Evolutionary conservation across 1,284 basidiomycete genomes (phyloP).

Genomic region (Dichomitus squalens): DNA sequence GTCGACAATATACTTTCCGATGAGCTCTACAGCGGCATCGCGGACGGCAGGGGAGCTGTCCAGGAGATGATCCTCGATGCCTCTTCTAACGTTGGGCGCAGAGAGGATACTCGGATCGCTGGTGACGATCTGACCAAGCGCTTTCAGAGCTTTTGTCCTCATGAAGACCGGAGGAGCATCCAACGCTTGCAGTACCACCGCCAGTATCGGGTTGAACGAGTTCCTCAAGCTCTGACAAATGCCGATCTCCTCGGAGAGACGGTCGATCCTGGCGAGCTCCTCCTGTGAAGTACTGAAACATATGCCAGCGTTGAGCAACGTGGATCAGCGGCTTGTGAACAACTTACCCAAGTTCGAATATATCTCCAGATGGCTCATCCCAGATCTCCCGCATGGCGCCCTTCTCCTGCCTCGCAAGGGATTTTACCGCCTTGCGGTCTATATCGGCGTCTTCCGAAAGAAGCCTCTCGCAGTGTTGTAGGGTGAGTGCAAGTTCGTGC

Average conservation of each 20-base stretch:
- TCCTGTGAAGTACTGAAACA: conserved; percentile 57
- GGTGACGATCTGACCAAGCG: conserved; percentile 82
- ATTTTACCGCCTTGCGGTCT: conserved; percentile 37
- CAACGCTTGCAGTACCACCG: conserved; percentile 73
- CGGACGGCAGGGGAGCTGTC: conserved; percentile 93
- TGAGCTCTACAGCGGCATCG: conserved; percentile 93
- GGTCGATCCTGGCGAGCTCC: conserved; percentile 65
- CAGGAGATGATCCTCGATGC: conserved; percentile 87
- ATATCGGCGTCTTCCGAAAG: conserved; percentile 36
- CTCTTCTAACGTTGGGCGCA: conserved; percentile 68
- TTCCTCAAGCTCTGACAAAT: conserved; percentile 72
- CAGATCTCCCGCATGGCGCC: conserved; percentile 64
- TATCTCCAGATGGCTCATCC: conserved; percentile 64
- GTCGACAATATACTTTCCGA: conserved; percentile 93
- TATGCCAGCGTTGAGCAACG: background rate
- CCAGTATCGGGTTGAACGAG: conserved; percentile 81
- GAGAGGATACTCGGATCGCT: conserved; percentile 85
- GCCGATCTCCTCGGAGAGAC: conserved; percentile 74
- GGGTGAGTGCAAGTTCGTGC: conserved; percentile 67
- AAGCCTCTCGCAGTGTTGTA: conserved; percentile 55
- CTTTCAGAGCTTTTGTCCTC: conserved; percentile 88
- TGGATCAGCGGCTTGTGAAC: background rate
- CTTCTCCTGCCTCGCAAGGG: conserved; percentile 60
- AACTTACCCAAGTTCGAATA: conserved; percentile 76
- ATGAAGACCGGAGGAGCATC: conserved; percentile 85